Evolutionary conservation across 1,284 basidiomycete species (phyloP), one percentile per base, ranked within the genome.

Genomic region (Salmacisia buchloeana): DNA sequence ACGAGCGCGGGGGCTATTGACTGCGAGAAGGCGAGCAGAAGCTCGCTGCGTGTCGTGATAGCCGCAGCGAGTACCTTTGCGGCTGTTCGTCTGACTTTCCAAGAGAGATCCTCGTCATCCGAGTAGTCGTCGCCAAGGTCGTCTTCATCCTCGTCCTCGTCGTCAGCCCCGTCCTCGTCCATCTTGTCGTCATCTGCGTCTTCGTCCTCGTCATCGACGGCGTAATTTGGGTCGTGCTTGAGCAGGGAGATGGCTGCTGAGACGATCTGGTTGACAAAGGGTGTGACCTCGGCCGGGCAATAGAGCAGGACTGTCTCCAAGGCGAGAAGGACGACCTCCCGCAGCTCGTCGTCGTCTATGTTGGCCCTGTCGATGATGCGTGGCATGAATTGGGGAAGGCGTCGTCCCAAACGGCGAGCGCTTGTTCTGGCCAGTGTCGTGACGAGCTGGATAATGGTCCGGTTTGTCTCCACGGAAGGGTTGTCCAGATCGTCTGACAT

Each of bases 51-150:
- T 3, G 94, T 94, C 15, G 85, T 86, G 68, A 97, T 88, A 57
- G 96, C 84, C 1, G 90, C 89, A 13, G 87, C 83, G 13, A 98
- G 84, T 1, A 97, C 83, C 79, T 97, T 97, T 27, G 92, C 92
- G 3, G 96, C 89, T 3, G 91, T 89, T 60, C 94, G 86, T 65
- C 96, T 88, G 66, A 97, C 92, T 82, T 97, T 97, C 86, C 97
- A 98, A 0, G 94, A 97, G n/a, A 91, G 89, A 78, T 98, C 96
- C 77, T 98, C 96, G 70, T 98, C 94, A 73, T 99, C 94, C 6
- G 92, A 92, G 79, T 97, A 97, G 33, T 43, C 45, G 12, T 52
- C 45, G 27, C 43, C 63, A 36, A 70, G 68, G 23, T 77, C 72
- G 57, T 70, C 65, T 36, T 74, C 69, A 18, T 67, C 65, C 0